These are phyloP conservation scores for Leccinum longicurvipes DNA, from an alignment of 768 basidiomycete genomes.

Conservation along the genomic window DNA sequence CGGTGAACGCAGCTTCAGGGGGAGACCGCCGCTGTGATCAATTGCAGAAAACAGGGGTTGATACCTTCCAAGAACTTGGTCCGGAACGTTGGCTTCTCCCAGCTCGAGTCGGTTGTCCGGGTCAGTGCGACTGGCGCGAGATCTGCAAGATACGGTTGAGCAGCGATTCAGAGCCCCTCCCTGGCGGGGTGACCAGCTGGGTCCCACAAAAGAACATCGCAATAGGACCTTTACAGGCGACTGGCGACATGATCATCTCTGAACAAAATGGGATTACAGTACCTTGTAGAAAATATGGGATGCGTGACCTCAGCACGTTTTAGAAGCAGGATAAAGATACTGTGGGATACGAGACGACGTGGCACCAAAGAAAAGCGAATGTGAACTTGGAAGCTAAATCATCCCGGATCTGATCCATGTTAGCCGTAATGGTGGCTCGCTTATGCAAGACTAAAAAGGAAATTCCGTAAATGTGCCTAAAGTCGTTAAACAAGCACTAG, in stretches of 20 bases:
- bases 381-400: too few species aligned
- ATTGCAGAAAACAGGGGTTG: not conserved
- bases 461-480: not conserved
- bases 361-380: too few species aligned
- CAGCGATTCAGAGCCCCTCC: not conserved
- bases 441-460: not conserved
- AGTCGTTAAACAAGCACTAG: not conserved
- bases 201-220: not conserved
- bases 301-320: not conserved
- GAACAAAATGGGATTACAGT: not conserved
- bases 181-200: too few species aligned
- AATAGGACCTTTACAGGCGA: not conserved
- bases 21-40: too few species aligned
- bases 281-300: not conserved
- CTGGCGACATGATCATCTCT: not conserved
- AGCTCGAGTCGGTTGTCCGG: not conserved
- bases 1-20: too few species aligned
- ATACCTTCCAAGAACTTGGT: not conserved
- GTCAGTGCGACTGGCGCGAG: too few species aligned
- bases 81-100: too few species aligned
- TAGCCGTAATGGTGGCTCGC: too few species aligned
- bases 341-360: too few species aligned
- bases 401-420: too few species aligned
- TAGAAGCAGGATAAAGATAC: not conserved
- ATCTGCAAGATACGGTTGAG: not conserved